These are phyloP conservation scores for Pluteus cervinus DNA, from an alignment of 768 basidiomycete species.

Conservation along the genomic window DNA sequence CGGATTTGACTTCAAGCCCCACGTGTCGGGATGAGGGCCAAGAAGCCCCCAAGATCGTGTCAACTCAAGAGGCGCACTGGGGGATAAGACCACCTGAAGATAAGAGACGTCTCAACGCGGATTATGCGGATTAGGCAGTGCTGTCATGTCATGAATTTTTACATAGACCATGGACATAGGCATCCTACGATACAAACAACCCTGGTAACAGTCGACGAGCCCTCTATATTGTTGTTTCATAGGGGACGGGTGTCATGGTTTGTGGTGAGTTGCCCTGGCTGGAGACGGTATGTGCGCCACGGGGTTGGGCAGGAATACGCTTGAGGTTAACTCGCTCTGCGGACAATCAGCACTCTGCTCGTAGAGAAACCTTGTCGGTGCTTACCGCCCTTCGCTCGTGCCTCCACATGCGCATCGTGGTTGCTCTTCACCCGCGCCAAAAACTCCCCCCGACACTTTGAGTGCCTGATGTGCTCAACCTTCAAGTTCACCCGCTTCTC, in stretches of 20 bases:
- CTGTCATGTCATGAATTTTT: constrained; percentile 16
- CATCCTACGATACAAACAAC: too few relatives aligned
- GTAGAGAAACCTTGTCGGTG: constrained; percentile 12
- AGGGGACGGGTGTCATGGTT: constrained; percentile 88
- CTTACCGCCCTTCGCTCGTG: constrained; percentile 88
- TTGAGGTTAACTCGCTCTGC: constrained; percentile 79
- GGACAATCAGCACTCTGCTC: background rate
- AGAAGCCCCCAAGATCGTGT: too few relatives aligned
- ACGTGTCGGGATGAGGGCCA: too few relatives aligned
- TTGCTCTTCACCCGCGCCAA: constrained; percentile 93
- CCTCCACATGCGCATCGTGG: constrained; percentile 74
- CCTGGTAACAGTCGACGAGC: too few relatives aligned
- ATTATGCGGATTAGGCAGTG: background rate
- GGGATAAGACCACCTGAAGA: too few relatives aligned
- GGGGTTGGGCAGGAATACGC: constrained; percentile 80
- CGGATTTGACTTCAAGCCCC: too few relatives aligned
- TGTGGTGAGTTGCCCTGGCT: constrained; percentile 73
- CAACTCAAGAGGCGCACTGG: too few relatives aligned
- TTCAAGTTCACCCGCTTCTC: constrained; percentile 99
- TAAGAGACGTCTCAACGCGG: background rate
- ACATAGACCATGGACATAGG: constrained; percentile 21
- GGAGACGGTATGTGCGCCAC: constrained; percentile 73
- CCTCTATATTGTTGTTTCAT: constrained; percentile 94
- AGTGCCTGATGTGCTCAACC: constrained; percentile 93
- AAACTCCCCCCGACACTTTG: constrained; percentile 97